These are phyloP conservation scores for Lodderomyces parapsilosis DNA, from an alignment of 1,139 yeast genomes.

Conservation along the genomic window DNA sequence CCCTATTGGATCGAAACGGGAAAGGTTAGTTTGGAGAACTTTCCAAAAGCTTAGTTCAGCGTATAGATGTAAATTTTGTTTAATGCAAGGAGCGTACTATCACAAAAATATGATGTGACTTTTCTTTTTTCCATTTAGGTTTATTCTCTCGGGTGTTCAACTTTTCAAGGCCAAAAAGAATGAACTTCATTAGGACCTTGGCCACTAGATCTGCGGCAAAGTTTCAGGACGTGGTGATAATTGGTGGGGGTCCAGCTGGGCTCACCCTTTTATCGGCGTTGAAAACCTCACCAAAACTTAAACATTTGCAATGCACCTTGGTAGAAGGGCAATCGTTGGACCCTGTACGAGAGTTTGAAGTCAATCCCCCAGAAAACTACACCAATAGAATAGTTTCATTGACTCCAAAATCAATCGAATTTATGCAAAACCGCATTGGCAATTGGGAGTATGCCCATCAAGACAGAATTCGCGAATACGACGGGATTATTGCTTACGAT, in stretches of 20 bases:
- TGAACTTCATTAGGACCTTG: conserved; percentile 8
- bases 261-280: conserved; percentile 78
- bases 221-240: conserved; percentile 71
- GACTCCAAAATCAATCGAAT: conserved; percentile 76
- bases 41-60: conserved; percentile 43
- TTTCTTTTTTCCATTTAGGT: background rate
- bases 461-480: conserved; percentile 76
- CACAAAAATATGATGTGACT: background rate
- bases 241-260: conserved; percentile 99
- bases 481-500: conserved; percentile 83
- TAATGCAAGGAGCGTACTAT: background rate
- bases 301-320: conserved; percentile 59
- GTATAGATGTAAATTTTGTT: background rate
- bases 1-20: conserved; percentile 78
- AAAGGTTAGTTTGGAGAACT: conserved; percentile 58
- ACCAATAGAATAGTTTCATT: conserved; percentile 84
- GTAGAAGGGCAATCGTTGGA: conserved; percentile 70
- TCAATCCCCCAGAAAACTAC: conserved; percentile 56
- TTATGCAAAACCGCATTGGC: conserved; percentile 61
- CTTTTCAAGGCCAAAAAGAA: too few species aligned
- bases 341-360: conserved; percentile 50
- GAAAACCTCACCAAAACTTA: conserved; percentile 63
- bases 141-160: conserved; percentile 2
- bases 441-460: conserved; percentile 70
- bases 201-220: conserved; percentile 16